Conservation (phyloP, 2,329 filamentous ascomycete genomes). For the Tolypocladium tropicale region DNA sequence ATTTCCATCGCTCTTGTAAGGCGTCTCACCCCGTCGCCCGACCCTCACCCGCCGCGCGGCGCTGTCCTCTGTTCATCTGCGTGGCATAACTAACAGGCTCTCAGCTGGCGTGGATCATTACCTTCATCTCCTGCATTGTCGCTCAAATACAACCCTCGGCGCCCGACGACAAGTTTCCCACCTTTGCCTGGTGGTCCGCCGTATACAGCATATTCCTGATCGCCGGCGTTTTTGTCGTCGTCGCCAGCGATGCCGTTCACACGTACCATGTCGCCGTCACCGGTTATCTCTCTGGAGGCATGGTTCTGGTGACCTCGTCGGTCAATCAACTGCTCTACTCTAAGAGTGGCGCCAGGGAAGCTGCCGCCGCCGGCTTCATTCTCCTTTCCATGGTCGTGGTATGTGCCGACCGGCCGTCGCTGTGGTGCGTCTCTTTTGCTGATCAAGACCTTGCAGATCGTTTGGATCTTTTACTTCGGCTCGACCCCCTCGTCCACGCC, state of each 20-base stretch:
- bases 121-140: conserved; percentile 78
- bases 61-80: neutral
- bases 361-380: conserved; percentile 86
- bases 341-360: conserved; percentile 62
- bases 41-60: neutral
- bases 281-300: conserved; percentile 71
- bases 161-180: conserved; percentile 53
- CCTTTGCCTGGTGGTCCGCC: conserved; percentile 86
- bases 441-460: conserved; percentile 47
- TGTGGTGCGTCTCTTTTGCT: conserved; percentile 1
- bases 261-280: conserved; percentile 90
- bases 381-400: conserved; percentile 87
- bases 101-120: conserved; percentile 90
- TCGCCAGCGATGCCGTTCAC: conserved; percentile 73
- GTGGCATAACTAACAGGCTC: conserved; percentile 8
- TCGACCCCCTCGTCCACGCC: conserved; percentile 79
- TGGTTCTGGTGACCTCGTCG: conserved; percentile 76
- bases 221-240: conserved; percentile 66
- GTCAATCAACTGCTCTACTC: conserved; percentile 82
- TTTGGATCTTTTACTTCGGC: conserved; percentile 99
- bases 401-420: conserved; percentile 26
- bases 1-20: conserved; percentile 84
- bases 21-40: conserved; percentile 11
- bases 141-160: conserved; percentile 41
- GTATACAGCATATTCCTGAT: conserved; percentile 82